phyloP scores from a whole-genome alignment of 2,329 filamentous ascomycete species.

The Chaetomiaceae sp. region DNA sequence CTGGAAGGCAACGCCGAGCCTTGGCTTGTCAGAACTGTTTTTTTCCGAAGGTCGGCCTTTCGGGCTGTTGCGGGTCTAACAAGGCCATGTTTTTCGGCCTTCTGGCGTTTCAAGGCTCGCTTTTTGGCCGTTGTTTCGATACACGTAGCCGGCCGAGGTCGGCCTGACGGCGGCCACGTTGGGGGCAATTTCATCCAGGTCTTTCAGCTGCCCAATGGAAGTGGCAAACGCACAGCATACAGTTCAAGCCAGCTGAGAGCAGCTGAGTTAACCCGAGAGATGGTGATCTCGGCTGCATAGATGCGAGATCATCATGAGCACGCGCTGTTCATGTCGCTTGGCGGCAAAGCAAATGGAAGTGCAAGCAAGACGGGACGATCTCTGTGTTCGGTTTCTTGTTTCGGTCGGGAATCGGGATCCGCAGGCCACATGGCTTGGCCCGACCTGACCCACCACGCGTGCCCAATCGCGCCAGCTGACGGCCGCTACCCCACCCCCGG shows the following conservation, averaged over 20 bases:
- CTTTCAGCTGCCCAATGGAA: neutral
- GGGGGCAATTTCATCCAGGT: neutral
- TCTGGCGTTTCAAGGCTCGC: neutral
- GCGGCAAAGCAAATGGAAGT: neutral
- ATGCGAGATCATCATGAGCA: neutral
- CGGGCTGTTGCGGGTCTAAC: no score
- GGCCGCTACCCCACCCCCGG: slow-evolving; percentile 5
- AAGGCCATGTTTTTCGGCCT: neutral
- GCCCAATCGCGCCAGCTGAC: slow-evolving; percentile 9
- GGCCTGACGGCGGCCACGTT: neutral
- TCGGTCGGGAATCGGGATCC: slow-evolving; percentile 13
- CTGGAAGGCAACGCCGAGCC: neutral
- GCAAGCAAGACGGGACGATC: neutral
- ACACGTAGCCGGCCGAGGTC: neutral
- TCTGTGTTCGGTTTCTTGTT: slow-evolving; percentile 1
- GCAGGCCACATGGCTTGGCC: slow-evolving; percentile 14
- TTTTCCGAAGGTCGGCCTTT: no score
- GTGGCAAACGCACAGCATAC: no score
- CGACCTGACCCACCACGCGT: slow-evolving; percentile 1
- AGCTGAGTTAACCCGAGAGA: neutral
- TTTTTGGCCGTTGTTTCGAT: neutral
- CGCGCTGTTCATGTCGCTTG: neutral
- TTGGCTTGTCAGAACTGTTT: neutral
- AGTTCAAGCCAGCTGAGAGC: neutral
- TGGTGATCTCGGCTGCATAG: neutral